Evolutionary conservation across 768 basidiomycete genomes (phyloP).

Genomic region (Inosperma sp.): DNA sequence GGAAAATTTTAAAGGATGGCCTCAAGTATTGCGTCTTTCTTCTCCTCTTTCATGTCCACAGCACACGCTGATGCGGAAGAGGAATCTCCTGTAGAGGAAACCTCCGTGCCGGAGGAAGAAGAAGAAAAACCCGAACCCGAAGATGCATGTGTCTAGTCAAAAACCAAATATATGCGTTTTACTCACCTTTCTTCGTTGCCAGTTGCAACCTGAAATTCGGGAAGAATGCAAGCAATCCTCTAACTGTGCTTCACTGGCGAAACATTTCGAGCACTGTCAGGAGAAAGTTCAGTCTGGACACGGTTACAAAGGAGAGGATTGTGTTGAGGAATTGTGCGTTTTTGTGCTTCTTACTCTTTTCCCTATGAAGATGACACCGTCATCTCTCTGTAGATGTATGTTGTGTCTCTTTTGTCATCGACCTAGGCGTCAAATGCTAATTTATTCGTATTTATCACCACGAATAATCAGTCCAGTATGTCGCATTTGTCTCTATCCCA

Average conservation of each 20-base stretch:
- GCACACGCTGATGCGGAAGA: conserved; percentile 44
- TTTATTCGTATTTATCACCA: no score
- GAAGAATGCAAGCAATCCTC: conserved; percentile 68
- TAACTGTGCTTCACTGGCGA: conserved; percentile 62
- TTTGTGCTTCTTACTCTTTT: conserved; percentile 14
- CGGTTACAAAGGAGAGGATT: conserved; percentile 88
- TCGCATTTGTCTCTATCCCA: conserved; percentile 17
- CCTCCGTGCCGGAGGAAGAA: conserved; percentile 43
- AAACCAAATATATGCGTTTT: background rate
- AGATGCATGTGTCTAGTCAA: conserved; percentile 56
- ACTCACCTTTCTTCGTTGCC: conserved; percentile 6
- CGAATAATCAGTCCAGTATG: conserved; percentile 66
- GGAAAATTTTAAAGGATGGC: no score
- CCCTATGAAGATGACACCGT: background rate
- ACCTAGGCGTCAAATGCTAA: background rate
- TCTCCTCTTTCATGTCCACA: conserved; percentile 43
- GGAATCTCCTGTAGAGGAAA: conserved; percentile 23
- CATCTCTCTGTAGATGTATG: conserved; percentile 20
- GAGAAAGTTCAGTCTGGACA: conserved; percentile 80
- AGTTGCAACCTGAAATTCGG: conserved; percentile 68
- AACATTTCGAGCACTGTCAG: conserved; percentile 88
- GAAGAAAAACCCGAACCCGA: conserved; percentile 67
- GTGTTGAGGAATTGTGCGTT: conserved; percentile 86
- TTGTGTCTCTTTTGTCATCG: background rate
- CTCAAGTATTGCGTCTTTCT: conserved; percentile 38